Evolutionary conservation across 2,329 filamentous ascomycete species (phyloP).

Genomic region (Ceratocystis huliohia): DNA sequence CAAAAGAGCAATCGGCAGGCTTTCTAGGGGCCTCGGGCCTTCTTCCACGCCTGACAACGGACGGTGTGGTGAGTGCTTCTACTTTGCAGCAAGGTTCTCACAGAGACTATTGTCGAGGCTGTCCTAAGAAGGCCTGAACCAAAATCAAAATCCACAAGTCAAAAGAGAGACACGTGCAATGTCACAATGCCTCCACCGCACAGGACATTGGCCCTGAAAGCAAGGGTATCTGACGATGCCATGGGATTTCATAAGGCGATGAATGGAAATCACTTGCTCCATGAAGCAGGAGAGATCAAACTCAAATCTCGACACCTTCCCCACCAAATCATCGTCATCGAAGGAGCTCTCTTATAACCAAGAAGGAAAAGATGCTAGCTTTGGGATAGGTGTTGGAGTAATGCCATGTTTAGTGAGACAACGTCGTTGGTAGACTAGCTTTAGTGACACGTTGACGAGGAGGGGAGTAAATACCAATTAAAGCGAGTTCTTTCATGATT

Average conservation of each 20-base stretch:
- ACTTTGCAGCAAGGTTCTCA: constrained; percentile 2
- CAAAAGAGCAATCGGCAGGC: constrained; percentile 10
- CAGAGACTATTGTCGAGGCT: neutral
- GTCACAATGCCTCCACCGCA: neutral
- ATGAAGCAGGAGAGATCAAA: constrained; percentile 4
- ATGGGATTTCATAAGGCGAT: neutral
- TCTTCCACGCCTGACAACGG: constrained; percentile 7
- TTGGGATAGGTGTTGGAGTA: neutral
- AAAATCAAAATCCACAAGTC: neutral
- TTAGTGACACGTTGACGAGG: neutral
- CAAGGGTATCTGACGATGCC: neutral
- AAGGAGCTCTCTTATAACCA: neutral
- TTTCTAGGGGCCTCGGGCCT: constrained; percentile 1
- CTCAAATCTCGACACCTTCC: neutral
- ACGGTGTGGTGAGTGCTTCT: neutral
- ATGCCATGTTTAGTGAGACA: neutral
- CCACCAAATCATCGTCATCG: constrained; percentile 2
- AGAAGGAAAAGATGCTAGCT: neutral
- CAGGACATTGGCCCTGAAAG: neutral
- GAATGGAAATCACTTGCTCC: constrained; percentile 6
- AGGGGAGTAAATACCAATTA: neutral
- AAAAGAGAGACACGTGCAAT: neutral
- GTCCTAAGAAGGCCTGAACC: neutral
- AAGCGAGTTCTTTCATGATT: neutral
- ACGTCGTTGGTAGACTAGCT: neutral